A percentile compares a stretch with the other conserved stretches of the same genome.
Evolutionary conservation across 1,284 basidiomycete species (phyloP).

Genomic region (Blastosporella zonata): DNA sequence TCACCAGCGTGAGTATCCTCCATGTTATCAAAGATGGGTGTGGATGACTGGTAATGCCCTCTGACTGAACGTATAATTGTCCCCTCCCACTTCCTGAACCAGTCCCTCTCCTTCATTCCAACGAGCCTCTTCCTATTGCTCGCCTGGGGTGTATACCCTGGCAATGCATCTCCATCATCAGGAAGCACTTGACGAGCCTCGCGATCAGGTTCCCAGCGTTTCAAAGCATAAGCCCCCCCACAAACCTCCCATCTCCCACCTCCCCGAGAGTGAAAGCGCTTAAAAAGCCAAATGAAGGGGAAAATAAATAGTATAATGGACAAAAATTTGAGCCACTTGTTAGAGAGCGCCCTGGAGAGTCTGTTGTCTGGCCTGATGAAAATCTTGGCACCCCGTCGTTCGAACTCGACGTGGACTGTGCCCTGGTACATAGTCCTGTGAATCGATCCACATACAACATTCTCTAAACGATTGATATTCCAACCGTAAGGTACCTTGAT

Average conservation of each 20-base stretch:
- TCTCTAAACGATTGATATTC: constrained; percentile 56
- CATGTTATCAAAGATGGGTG: constrained; percentile 26
- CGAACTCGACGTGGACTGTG: constrained; percentile 47
- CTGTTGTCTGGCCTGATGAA: constrained; percentile 60
- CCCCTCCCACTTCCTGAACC: constrained; percentile 75
- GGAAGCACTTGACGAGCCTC: constrained; percentile 1
- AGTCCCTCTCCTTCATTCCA: constrained; percentile 69
- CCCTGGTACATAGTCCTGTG: constrained; percentile 51
- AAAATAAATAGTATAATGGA: constrained; percentile 63
- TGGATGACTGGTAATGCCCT: constrained; percentile 33
- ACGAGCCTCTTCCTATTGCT: constrained; percentile 36
- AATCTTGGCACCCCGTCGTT: constrained; percentile 41
- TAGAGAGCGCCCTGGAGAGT: constrained; percentile 59
- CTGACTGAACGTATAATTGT: constrained; percentile 56
- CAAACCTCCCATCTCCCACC: constrained; percentile 69
- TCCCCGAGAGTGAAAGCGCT: constrained; percentile 54
- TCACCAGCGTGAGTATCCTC: background rate
- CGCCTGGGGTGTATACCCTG: constrained; percentile 15
- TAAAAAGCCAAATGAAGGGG: constrained; percentile 73
- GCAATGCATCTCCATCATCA: constrained; percentile 3
- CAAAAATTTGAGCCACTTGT: constrained; percentile 62
- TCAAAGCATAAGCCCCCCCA: constrained; percentile 66
- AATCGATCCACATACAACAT: constrained; percentile 52
- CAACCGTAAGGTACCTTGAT: constrained; percentile 54
- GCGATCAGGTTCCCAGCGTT: constrained; percentile 35